Base-by-base conservation (phyloP, 768 basidiomycete species). In the Rubroboletus satanas region DNA sequence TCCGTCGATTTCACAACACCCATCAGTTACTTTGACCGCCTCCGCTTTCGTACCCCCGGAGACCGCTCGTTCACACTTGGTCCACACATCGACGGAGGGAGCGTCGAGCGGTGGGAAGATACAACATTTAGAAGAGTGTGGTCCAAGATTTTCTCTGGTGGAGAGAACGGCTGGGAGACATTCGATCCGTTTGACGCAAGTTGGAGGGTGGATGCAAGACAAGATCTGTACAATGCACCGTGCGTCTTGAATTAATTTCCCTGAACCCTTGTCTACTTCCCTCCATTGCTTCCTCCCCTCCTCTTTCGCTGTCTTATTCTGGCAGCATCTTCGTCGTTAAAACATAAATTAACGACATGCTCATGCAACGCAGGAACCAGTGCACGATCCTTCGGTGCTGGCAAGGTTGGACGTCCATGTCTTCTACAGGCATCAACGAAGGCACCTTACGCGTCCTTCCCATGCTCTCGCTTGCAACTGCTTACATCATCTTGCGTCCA, bases 11-110 rank as follows among this genome's bases (percentile, higher is more conserved):
- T 88, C 29, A 60, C 70, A 11, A 82, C 76, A 3, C 87, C 88
- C 0, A 70, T 91, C n/a, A 82, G 83, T 1, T 92, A 92, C 68
- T 87, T 83, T 55, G 90, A 93, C 69, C 78, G 90, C 7, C 71
- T 91, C 11, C 78, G 88, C 2, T 87, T 90, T 45, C 79, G 90
- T 6, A 77, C 77, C 29, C 87, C 88, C 0, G 90, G 89, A 0
- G 88, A 89, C 56, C 69, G 75, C 12, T 77, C 77, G 45, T 90
- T 90, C 63, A 77, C 82, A 0, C 72, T 90, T 2, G 87, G 83
- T 0, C 83, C 87, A 11, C 84, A 87, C 51, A 67, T 76, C 15
- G 81, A 83, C 47, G 76, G 76, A 0, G 82, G 82, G 10, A 75
- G 77, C 8, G 71, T 79, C 55, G 74, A 87, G 72, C 68, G 84